A percentile compares a stretch with the other conserved stretches of the same genome.
These are phyloP conservation scores for Phymatotrichopsis omnivora DNA, from an alignment of 2,329 filamentous ascomycete species.

Conservation along the genomic window DNA sequence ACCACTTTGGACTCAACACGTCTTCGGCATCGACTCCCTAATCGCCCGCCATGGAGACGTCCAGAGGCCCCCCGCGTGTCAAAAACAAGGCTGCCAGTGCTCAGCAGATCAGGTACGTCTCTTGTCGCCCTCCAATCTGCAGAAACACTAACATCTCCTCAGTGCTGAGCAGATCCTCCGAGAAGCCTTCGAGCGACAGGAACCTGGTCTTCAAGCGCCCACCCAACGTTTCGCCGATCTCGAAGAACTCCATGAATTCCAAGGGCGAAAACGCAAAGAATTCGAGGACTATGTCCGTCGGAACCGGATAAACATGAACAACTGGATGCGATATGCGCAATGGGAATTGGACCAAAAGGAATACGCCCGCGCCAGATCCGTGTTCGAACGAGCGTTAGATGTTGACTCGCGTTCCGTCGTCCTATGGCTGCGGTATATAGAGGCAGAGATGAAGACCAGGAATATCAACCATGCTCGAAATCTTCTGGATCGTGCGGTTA, in stretches of 20 bases:
- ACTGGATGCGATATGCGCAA: conserved; percentile 95
- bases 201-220: conserved; percentile 74
- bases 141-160: conserved; percentile 18
- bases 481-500: conserved; percentile 86
- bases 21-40: no score
- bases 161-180: conserved; percentile 85
- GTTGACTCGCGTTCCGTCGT: conserved; percentile 78
- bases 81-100: conserved; percentile 81
- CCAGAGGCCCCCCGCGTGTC: conserved; percentile 85
- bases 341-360: conserved; percentile 99
- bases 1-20: no score
- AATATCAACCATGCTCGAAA: conserved; percentile 98
- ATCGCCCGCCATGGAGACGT: conserved; percentile 63
- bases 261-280: conserved; percentile 88
- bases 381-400: conserved; percentile 92
- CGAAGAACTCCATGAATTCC: conserved; percentile 95
- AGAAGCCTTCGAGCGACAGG: conserved; percentile 93
- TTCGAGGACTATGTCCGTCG: conserved; percentile 97
- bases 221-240: conserved; percentile 93
- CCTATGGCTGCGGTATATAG: conserved; percentile 87
- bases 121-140: conserved; percentile 32
- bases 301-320: conserved; percentile 92
- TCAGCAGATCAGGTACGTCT: conserved; percentile 43
- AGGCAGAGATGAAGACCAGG: conserved; percentile 87
- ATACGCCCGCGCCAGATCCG: conserved; percentile 76